Base-by-base conservation (phyloP, 163 green algal genomes). In the Volvox carteri region DNA sequence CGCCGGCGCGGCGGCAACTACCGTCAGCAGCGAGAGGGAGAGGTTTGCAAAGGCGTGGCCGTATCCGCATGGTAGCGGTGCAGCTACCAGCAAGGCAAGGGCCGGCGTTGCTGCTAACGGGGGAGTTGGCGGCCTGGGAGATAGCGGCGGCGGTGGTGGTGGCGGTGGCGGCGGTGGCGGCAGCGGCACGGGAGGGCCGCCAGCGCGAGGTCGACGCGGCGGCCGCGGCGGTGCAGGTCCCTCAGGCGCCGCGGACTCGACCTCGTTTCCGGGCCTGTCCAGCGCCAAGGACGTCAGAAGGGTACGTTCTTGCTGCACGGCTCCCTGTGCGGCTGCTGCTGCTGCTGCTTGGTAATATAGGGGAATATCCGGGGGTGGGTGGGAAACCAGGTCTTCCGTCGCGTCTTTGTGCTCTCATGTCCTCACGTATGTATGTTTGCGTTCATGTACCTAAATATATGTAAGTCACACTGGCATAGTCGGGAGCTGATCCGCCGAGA, bases 41-140 rank as follows among this genome's bases (percentile, higher is more conserved):
- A 50, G 54, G 33, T n/a, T 86, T 0, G 65, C 65, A 18, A 79
- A 72, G 48, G 81, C 33, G 7, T 87, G 81, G 81, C 81, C 81
- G 30, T 80, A 80, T 28, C 81, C 65, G 0, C 46, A 79, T 21
- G 30, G 39, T 37, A 65, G 65, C 48, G 81, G 19, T 42, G 56
- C 19, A 9, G 41, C 41, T 37, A 54, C 37, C 37, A 35, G 37
- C 37, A 60, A 5, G n/a, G 30, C 25, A n/a, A n/a, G n/a, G n/a
- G n/a, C n/a, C n/a, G n/a, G 54, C 54, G 28, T 19, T 65, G 54
- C 5, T 23, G 28, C 19, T 11, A 65, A 23, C 54, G 8, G 4
- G 25, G 28, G 28, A 23, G 54, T 28, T 65, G 54, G 54, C 54
- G 54, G 54, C 5, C 3, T 23, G 19, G 54, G 50, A 39, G 52